Base-by-base conservation (phyloP, 78 protist species). In the Diacronema lutheri region DNA sequence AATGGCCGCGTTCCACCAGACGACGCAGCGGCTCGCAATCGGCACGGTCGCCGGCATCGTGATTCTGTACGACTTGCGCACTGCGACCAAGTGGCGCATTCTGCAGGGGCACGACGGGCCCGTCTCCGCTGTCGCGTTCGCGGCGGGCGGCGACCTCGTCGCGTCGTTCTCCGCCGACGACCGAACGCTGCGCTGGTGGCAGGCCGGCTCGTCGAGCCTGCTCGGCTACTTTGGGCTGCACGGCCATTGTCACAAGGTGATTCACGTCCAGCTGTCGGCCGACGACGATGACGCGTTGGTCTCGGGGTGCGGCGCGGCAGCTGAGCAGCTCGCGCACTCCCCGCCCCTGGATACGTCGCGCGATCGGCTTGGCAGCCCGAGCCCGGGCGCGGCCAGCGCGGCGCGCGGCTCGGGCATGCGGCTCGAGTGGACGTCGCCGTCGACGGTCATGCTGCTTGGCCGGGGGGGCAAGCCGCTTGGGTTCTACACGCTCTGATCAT, bases 21-120 rank as follows among this genome's bases (percentile, higher is more conserved):
- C 81, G n/a, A 46, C 92, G 7, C 96, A 94, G 77, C 68, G 94
- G 41, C 65, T 94, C 50, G 91, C 93, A 4, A 66, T 94, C 46
- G 96, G 95, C 41, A 90, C 90, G 31, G 35, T 61, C 40, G 93
- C 90, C 66, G 95, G 96, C 4, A 62, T 65, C 35, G 56, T 94
- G 25, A 83, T 93, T 7, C 66, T 94, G 19, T 94, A 94, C 80
- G 96, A 94, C 41, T 37, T 94, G 84, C 82, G 91, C 79, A 92
- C 95, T 33, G 95, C 94, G 2, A 92, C 95, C 12, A 58, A 87
- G 55, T 88, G 90, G 95, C 91, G 92, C 65, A 55, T 85, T 21
- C 41, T 94, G 25, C 92, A 93, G 46, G 93, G 44, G 46, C 88
- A 87, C 61, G 68, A 86, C 29, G 23, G 4, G 5, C 37, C 73